Percentiles rank a stretch among this genome's conserved stretches.
Evolutionary conservation across 2,329 filamentous ascomycete species (phyloP).

Genomic region (Ceratocystis diversiconidia): DNA sequence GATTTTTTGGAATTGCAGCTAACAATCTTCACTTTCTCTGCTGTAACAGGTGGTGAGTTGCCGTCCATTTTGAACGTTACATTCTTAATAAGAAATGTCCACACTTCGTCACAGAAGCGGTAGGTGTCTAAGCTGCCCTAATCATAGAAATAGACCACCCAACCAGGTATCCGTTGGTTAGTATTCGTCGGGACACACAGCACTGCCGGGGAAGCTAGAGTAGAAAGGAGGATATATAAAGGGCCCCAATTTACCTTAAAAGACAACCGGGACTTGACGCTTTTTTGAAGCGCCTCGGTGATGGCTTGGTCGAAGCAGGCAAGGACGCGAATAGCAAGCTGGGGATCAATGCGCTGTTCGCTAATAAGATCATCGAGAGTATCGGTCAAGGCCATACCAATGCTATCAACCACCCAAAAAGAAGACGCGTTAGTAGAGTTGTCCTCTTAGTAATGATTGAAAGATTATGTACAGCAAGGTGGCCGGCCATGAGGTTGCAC

Average conservation of each 20-base stretch:
- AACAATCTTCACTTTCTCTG: slow-evolving; percentile 96
- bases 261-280: slow-evolving; percentile 75
- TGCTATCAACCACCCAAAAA: slow-evolving; percentile 41
- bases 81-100: slow-evolving; percentile 98
- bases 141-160: not conserved
- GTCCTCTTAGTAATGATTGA: not conserved
- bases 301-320: slow-evolving; percentile 90
- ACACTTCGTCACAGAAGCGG: slow-evolving; percentile 98
- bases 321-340: slow-evolving; percentile 96
- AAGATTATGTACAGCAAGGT: not conserved
- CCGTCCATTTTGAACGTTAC: slow-evolving; percentile 98
- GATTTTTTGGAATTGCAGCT: slow-evolving; percentile 81
- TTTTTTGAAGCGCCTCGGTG: slow-evolving; percentile 78
- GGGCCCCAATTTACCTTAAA: slow-evolving; percentile 59
- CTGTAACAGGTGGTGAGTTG: slow-evolving; percentile 53
- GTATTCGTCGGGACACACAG: not conserved
- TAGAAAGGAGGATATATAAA: not conserved
- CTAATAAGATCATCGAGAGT: slow-evolving; percentile 95
- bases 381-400: slow-evolving; percentile 85
- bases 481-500: not conserved
- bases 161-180: not conserved
- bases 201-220: not conserved
- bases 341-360: slow-evolving; percentile 86
- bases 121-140: slow-evolving; percentile 96
- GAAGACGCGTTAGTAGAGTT: not conserved